Evolutionary conservation across 352 stramenopile genomes (phyloP).

Genomic region (Pythium biforme): DNA sequence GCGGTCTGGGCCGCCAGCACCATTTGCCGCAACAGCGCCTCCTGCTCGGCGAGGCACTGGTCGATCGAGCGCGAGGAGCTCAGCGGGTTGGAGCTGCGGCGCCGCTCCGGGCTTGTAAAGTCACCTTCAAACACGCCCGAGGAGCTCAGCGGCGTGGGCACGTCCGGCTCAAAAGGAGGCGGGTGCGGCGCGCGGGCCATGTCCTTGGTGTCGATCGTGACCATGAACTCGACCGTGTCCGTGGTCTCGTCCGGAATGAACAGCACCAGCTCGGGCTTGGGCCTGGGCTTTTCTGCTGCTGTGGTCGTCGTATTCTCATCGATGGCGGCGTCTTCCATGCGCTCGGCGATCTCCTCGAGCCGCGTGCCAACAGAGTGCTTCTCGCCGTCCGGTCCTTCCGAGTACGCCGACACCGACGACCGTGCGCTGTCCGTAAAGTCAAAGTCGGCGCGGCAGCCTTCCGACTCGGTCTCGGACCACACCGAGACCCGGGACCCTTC

Average conservation of each 20-base stretch:
- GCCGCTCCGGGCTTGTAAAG: neutral
- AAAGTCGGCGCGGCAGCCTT: conserved; percentile 28
- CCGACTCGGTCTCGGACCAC: conserved; percentile 53
- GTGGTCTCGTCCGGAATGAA: conserved; percentile 10
- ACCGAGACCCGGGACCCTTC: conserved; percentile 29
- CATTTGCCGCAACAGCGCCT: conserved; percentile 24
- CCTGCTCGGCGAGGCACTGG: conserved; percentile 25
- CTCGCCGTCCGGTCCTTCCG: conserved; percentile 14
- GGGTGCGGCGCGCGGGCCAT: conserved; percentile 33
- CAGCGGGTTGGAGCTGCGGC: conserved; percentile 9
- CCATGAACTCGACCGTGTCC: conserved; percentile 32
- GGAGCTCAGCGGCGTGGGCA: neutral
- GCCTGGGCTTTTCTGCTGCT: neutral
- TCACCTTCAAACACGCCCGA: conserved; percentile 5
- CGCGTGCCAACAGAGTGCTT: conserved; percentile 38
- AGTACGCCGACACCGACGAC: conserved; percentile 28
- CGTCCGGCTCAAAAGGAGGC: neutral
- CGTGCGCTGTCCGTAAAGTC: conserved; percentile 39
- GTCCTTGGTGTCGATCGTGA: conserved; percentile 50
- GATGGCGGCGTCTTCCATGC: conserved; percentile 15
- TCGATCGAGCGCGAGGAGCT: conserved; percentile 19
- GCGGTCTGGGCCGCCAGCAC: conserved; percentile 13
- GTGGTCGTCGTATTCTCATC: no score
- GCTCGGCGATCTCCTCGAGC: conserved; percentile 40
- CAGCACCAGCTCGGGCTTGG: conserved; percentile 5